Percentiles rank a stretch among this genome's conserved stretches.
Evolutionary conservation across 352 stramenopile genomes (phyloP).

Genomic region (Plasmopara viticola): DNA sequence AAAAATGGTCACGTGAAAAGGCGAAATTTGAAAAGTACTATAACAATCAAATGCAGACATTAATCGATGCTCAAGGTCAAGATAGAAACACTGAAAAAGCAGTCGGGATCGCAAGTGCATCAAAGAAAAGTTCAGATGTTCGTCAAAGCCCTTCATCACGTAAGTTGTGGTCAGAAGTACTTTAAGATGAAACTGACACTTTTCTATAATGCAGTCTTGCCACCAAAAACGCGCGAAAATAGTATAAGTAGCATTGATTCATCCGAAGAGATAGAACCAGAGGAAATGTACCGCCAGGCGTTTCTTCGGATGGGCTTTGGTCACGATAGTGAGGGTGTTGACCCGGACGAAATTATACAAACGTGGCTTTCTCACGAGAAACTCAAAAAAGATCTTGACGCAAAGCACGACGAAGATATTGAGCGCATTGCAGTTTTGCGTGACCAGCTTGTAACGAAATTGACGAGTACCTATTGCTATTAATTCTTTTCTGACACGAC

Average conservation of each 20-base stretch:
- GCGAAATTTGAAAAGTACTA: constrained; percentile 84
- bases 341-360: constrained; percentile 63
- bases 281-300: constrained; percentile 42
- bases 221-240: constrained; percentile 10
- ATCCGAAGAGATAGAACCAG: constrained; percentile 17
- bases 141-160: constrained; percentile 10
- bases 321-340: constrained; percentile 38
- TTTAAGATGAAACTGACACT: neutral
- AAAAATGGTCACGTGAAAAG: constrained; percentile 76
- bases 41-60: constrained; percentile 54
- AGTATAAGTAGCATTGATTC: constrained; percentile 1
- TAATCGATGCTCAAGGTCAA: constrained; percentile 15
- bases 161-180: neutral
- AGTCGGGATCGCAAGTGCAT: neutral
- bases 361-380: constrained; percentile 61
- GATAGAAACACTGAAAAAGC: neutral
- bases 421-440: constrained; percentile 44
- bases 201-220: constrained; percentile 8
- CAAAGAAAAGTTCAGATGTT: constrained; percentile 2
- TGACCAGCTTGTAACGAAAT: constrained; percentile 47
- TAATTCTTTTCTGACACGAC: neutral
- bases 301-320: constrained; percentile 73
- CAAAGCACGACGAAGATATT: constrained; percentile 56
- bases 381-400: constrained; percentile 60
- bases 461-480: neutral